A percentile compares a stretch with the other conserved stretches of the same genome.
Conservation (phyloP, 148 eudicot species). For the Rhododendron ovatum region DNA sequence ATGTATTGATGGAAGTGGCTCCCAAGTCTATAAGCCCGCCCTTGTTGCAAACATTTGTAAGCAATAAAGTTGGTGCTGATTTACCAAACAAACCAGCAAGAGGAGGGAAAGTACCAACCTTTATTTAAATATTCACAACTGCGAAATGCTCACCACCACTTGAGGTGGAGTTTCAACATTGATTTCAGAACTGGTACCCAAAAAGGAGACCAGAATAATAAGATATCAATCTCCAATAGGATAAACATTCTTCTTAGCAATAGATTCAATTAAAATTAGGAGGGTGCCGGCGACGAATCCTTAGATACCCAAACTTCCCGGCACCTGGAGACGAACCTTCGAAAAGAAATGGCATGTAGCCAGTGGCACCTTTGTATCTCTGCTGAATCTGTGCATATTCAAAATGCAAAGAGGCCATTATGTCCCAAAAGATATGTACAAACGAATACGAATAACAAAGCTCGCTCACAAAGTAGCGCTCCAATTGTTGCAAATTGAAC, state of each 20-base stretch:
- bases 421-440: background rate
- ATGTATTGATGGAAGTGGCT: background rate
- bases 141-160: background rate
- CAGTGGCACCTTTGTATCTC: constrained; percentile 80
- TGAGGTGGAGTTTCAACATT: too few relatives aligned
- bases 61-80: background rate
- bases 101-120: background rate
- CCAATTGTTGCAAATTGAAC: background rate
- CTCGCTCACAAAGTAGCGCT: background rate
- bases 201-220: background rate
- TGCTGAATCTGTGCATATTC: constrained; percentile 58
- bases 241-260: background rate
- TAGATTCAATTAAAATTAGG: constrained; percentile 10
- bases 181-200: background rate
- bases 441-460: background rate
- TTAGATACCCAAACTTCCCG: constrained; percentile 82
- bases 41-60: background rate
- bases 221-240: background rate
- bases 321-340: constrained; percentile 99
- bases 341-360: constrained; percentile 69
- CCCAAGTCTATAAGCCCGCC: background rate
- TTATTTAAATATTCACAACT: background rate
- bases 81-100: background rate
- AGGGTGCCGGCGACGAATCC: constrained; percentile 55
- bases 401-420: background rate